Base-by-base conservation (phyloP, 331 rosid species). In the Telfairia occidentalis region DNA sequence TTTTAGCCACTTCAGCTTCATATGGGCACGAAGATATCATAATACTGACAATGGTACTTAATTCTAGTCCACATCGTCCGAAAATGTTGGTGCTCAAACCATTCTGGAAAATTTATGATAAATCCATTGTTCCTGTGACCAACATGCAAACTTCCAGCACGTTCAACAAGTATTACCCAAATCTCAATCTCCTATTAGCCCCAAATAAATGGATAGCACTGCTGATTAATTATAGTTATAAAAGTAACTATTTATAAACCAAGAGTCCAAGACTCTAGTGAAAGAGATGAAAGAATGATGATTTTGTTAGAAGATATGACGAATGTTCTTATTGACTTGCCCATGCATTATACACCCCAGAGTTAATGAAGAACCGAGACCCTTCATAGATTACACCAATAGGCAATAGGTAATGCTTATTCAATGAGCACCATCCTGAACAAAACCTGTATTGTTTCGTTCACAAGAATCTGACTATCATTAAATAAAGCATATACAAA, bases 1-100 rank as follows among this genome's bases (percentile, higher is more conserved):
- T 42, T 50, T 66, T 38, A 40, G 50, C 74, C 55, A 67, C 21
- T 24, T 42, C 73, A 66, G 24, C 74, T 67, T 67, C 49, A 42
- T 24, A 19, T 11, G 15, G 55, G n/a, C 74, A 67, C 12, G 43
- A 42, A 67, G 55, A 67, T 67, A 67, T 24, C 23, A 13, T 42
- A 23, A 42, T 21, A 24, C 12, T 42, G 13, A 38, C 28, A 12
- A 42, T 42, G 21, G 30, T 21, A 42, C 53, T 24, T 67, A 12
- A 23, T 67, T 0, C 13, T 21, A 67, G 54, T 6, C 35, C 53
- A 23, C 8, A 11, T 11, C 7, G 16, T 24, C 54, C 9, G 23
- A 40, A 26, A 42, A 67, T 21, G 34, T 40, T 12, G 21, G 46
- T 66, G 23, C 21, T 23, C 15, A 67, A 61, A 67, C 53, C 53